Base-by-base conservation (phyloP, 2,329 filamentous ascomycete species). In the Epichloe festucae region DNA sequence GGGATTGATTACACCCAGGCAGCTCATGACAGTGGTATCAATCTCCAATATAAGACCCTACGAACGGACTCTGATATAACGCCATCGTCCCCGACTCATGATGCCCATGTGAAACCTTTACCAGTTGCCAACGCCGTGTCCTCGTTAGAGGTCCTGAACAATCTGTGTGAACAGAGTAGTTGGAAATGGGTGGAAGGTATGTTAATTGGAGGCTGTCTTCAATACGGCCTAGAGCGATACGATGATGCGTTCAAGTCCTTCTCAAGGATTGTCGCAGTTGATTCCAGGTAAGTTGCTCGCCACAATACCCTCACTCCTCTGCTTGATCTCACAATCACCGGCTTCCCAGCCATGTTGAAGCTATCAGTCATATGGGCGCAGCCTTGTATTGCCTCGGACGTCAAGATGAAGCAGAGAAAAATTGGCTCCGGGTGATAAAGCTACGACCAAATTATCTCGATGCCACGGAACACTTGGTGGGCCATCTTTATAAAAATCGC, bases 111-210 rank as follows among this genome's bases (percentile, higher is more conserved):
- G n/a, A 53, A 58, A 31, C 46, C 53, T 11, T 73, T 74, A 1
- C 72, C 76, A 4, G 62, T 76, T 21, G 65, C 73, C 6, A 51
- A 78, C 56, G 88, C 88, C 8, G 77, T 74, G 46, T 73, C 77
- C 6, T 85, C 86, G 2, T 68, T 95, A 19, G 79, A 87, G 39
- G 79, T 89, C 60, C 73, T 95, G 19, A 82, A 80, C 15, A 79
- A 75, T 56, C 70, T 94, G 6, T 95, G 89, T 63, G 81, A 86
- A 60, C 84, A 91, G 64, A 88, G 84, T 60, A 77, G 76, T 10
- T 93, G 88, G 87, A 79, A 82, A 59, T 98, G 93, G 93, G 78
- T 89, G 50, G 91, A 97, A 63, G 93, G 93, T 2, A 90, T 97
- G 73, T 73, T 97, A 40, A 73, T 97, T 6, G 89, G 87, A 40